phyloP scores from a whole-genome alignment of 1,139 yeast genomes.

The Candida sp. region DNA sequence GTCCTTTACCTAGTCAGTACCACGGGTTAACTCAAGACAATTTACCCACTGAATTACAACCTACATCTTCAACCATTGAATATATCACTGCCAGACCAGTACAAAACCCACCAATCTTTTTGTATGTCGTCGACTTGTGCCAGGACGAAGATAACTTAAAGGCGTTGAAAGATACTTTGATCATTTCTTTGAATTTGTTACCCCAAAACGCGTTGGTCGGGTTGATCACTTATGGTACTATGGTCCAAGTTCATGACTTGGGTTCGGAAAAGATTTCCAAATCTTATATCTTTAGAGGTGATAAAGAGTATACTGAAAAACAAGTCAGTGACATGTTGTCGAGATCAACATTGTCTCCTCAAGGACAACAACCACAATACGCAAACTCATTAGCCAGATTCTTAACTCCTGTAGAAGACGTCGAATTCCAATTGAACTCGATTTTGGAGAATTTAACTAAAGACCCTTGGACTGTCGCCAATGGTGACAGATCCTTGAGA shows the following conservation, averaged over 20 bases:
- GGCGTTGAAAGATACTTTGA: slow-evolving; percentile 84
- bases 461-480: slow-evolving; percentile 92
- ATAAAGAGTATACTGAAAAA: slow-evolving; percentile 77
- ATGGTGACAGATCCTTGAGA: slow-evolving; percentile 86
- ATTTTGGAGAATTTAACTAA: slow-evolving; percentile 74
- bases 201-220: slow-evolving; percentile 96
- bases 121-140: slow-evolving; percentile 89
- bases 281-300: slow-evolving; percentile 90
- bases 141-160: slow-evolving; percentile 92
- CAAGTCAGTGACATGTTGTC: slow-evolving; percentile 77
- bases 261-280: slow-evolving; percentile 76
- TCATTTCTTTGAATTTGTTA: slow-evolving; percentile 74
- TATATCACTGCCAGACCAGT: slow-evolving; percentile 88
- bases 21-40: slow-evolving; percentile 80
- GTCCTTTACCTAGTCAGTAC: slow-evolving; percentile 88
- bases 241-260: slow-evolving; percentile 91
- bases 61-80: slow-evolving; percentile 82
- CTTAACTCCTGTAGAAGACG: slow-evolving; percentile 80
- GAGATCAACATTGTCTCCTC: slow-evolving; percentile 33
- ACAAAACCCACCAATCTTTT: slow-evolving; percentile 87
- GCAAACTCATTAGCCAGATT: slow-evolving; percentile 64
- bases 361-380: slow-evolving; percentile 23
- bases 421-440: slow-evolving; percentile 83
- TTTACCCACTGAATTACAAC: slow-evolving; percentile 83
- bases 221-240: slow-evolving; percentile 89